These are phyloP conservation scores for Alternaria triticina DNA, from an alignment of 2,329 filamentous ascomycete genomes.

Conservation along the genomic window DNA sequence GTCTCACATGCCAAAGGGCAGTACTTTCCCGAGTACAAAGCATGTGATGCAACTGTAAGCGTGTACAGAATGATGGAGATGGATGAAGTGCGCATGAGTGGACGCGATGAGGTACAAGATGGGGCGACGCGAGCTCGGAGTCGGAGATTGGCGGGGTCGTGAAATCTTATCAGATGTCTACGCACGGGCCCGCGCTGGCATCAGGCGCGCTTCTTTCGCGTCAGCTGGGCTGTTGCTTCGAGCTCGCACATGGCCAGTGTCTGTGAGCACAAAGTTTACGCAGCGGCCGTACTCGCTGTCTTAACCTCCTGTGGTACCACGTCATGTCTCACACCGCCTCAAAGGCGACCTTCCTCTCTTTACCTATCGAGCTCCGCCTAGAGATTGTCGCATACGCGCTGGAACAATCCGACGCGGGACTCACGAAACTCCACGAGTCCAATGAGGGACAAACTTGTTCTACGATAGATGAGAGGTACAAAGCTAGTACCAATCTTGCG, in stretches of 20 bases:
- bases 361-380: conserved; percentile 49
- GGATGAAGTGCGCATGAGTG: conserved; percentile 25
- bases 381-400: conserved; percentile 37
- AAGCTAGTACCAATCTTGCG: conserved; percentile 30
- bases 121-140: conserved; percentile 15
- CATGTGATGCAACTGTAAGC: conserved; percentile 13
- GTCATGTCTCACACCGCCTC: neutral
- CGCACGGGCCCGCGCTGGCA: conserved; percentile 4
- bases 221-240: neutral
- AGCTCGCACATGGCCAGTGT: neutral
- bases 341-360: conserved; percentile 23
- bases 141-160: conserved; percentile 20
- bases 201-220: neutral
- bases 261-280: neutral
- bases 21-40: conserved; percentile 27
- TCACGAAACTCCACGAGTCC: conserved; percentile 13
- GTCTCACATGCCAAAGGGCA: conserved; percentile 42
- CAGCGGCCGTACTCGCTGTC: neutral
- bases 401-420: conserved; percentile 30
- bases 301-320: neutral
- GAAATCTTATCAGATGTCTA: conserved; percentile 33
- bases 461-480: neutral
- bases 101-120: conserved; percentile 8
- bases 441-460: neutral
- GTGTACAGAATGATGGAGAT: conserved; percentile 9